A percentile compares a stretch with the other conserved stretches of the same genome.
Evolutionary conservation across 1,139 yeast genomes (phyloP).

Genomic region (Nakaseomyces kungkrabaensis): DNA sequence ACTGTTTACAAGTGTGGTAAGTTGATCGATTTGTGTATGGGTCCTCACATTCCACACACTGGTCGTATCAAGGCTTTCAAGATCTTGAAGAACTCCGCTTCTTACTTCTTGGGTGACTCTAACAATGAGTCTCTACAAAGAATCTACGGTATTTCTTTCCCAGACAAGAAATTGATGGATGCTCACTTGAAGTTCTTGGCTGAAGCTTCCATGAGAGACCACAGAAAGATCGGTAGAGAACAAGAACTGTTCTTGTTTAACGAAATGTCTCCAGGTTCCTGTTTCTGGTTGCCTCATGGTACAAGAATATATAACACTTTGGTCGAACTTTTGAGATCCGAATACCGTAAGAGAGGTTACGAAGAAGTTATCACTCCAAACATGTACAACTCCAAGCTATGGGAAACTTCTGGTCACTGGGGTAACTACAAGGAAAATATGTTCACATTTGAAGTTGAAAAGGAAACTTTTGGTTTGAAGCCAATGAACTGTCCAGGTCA

Average conservation of each 20-base stretch:
- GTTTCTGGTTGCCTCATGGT: conserved; percentile 98
- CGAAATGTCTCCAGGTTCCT: conserved; percentile 95
- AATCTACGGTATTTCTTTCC: conserved; percentile 97
- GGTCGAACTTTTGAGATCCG: conserved; percentile 64
- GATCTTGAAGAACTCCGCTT: conserved; percentile 88
- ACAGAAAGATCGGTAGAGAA: conserved; percentile 90
- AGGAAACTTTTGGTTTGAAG: conserved; percentile 78
- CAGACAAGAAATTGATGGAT: conserved; percentile 94
- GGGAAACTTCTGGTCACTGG: conserved; percentile 99
- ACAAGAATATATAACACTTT: conserved; percentile 87
- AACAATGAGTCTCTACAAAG: conserved; percentile 93
- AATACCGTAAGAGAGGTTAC: conserved; percentile 85
- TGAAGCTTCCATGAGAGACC: conserved; percentile 97
- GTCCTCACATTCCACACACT: conserved; percentile 97
- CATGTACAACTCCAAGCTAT: conserved; percentile 87
- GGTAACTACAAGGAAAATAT: conserved; percentile 91
- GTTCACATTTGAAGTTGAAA: conserved; percentile 94
- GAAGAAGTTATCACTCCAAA: conserved; percentile 98
- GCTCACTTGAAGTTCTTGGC: conserved; percentile 90
- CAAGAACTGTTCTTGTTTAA: conserved; percentile 93
- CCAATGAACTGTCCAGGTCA: conserved; percentile 99
- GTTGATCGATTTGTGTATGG: conserved; percentile 91
- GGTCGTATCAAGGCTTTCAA: conserved; percentile 94
- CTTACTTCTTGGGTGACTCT: conserved; percentile 92
- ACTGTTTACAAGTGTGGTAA: conserved; percentile 99